Conservation (phyloP, 305 asterid genomes). For the Solanum aculeatissimum region DNA sequence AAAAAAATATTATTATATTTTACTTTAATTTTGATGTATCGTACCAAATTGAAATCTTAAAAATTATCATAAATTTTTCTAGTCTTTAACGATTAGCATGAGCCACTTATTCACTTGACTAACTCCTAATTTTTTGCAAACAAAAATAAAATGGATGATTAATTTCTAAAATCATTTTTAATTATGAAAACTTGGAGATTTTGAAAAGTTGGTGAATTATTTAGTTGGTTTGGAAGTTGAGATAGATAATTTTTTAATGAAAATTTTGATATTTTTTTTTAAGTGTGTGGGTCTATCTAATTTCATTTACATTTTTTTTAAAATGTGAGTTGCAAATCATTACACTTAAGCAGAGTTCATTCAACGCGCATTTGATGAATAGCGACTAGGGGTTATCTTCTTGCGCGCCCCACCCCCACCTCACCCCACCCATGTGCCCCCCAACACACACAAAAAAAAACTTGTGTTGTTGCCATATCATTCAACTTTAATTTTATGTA, state of each 20-base stretch:
- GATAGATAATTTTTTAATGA: not conserved
- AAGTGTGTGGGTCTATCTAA: too few relatives aligned
- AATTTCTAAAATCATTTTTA: not conserved
- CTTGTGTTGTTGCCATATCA: not conserved
- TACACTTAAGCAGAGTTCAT: not conserved
- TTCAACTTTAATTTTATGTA: not conserved
- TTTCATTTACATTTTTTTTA: not conserved
- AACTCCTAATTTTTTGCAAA: not conserved
- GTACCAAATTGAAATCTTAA: not conserved
- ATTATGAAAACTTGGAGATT: not conserved
- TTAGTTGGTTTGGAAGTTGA: not conserved
- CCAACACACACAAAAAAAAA: too few relatives aligned
- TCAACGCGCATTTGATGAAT: not conserved
- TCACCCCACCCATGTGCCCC: too few relatives aligned
- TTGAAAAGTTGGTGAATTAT: not conserved
- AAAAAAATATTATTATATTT: not conserved
- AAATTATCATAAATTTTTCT: too few relatives aligned
- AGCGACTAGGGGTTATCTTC: accelerated
- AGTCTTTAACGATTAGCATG: not conserved
- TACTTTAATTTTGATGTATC: too few relatives aligned
- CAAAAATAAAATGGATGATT: not conserved
- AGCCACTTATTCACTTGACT: not conserved
- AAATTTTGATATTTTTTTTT: not conserved
- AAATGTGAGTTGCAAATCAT: not conserved
- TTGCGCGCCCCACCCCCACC: too few relatives aligned